Evolutionary conservation across 108 stramenopile species (phyloP), one percentile per base, ranked within the genome.

Genomic region (Skeletonema tropicum): DNA sequence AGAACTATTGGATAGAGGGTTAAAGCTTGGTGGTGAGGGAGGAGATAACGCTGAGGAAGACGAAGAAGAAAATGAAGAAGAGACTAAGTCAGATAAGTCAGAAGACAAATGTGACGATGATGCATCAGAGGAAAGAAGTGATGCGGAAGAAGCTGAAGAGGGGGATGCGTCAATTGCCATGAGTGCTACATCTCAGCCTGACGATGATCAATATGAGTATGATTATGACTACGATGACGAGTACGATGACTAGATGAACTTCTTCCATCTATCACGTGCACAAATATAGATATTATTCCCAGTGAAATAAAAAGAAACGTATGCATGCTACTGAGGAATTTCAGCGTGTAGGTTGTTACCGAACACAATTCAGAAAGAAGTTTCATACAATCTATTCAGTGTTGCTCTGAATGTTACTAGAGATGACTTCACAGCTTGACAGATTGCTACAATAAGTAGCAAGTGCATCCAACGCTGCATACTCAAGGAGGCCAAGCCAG

Each of bases 1-100:
- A 48, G 93, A 92, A 29, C 48, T 93, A 52, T 79, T 94, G 70
- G 84, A 93, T 76, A 91, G 84, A 81, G 93, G 93, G 35, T 64
- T 94, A 32, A 88, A 86, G 71, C 68, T 89, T 31, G 91, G 87
- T 5, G 85, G 68, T 26, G 65, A 55, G 55, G 75, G 29, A 17
- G 77, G 29, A 25, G 66, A 64, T 45, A 48, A 52, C 10, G 86
- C 21, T 12, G 73, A 70, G 15, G 49, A 69, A 42, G 77, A 81
- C 7, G 85, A 79, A 8, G 74, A 71, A 15, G 84, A 79, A 26
- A 64, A 49, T 12, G 88, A 79, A 60, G 76, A 86, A 17, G 83
- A 82, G 65, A 64, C 35, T 7, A 60, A 76, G 23, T 52, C 73
- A 13, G 87, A 80, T 15, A 64, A 29, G 52, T 75, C 82, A 41